Base-by-base conservation (phyloP, 202 grass and related monocot genomes). In the Panicum virgatum region DNA sequence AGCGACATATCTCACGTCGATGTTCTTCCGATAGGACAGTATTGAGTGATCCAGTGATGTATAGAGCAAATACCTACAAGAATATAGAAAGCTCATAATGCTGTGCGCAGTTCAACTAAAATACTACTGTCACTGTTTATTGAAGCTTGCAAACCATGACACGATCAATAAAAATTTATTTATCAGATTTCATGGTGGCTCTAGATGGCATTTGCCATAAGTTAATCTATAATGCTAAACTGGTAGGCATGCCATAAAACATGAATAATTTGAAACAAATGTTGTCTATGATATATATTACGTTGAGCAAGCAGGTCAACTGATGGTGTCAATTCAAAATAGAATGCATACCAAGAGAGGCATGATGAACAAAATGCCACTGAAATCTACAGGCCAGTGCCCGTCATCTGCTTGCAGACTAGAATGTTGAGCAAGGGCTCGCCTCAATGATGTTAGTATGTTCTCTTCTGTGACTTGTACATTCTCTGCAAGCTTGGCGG, bases 291-390 rank as follows among this genome's bases (percentile, higher is more conserved):
- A 12, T 26, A 27, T 29, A 60, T 58, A 13, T 60, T 60, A 60
- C 29, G 26, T 14, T 60, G 5, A 12, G 57, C 57, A 60, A 30
- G 0, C 69, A 51, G 9, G 15, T 71, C 15, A 32, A 19, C 9
- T 51, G 9, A 72, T 29, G 27, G 30, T 51, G 9, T 50, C 9
- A 50, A 47, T 65, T 51, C 26, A 29, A 51, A 71, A 72, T 20
- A 32, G 20, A 43, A 42, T 6, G n/a, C 25, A 2, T 80, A 69
- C 67, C 79, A 78, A 23, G 38, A 83, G 20, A 18, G 86, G 86
- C 65, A 83, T 83, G 65, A 83, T 88, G 66, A 86, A 81, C 70
- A 81, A 19, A 43, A 81, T 62, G 5, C 84, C 78, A 76, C 78
- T 81, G 32, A 32, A 81, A 2, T 86, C 84, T 0, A 52, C 11